Base-by-base conservation (phyloP, 495 filamentous ascomycete genomes). In the Thermothielavioides terrestris region DNA sequence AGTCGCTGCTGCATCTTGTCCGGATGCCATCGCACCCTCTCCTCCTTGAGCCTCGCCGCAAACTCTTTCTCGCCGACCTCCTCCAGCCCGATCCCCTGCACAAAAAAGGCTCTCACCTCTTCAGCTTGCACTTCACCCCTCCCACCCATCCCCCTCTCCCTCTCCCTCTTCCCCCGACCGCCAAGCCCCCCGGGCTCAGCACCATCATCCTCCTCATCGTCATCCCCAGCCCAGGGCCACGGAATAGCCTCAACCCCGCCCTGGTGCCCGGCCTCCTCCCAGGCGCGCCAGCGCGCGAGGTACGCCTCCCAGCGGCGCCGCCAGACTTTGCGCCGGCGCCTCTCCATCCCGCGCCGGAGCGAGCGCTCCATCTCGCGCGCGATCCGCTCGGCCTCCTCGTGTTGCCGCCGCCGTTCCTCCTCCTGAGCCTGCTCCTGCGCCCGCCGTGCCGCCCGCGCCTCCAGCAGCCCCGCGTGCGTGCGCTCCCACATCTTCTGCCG, bases 1-100 rank as follows among this genome's bases (percentile, higher is more conserved):
- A 90, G 81, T 39, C 82, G 78, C 68, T 97, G 94, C 73, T 94
- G 88, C 27, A 97, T 85, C 74, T 97, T 99, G 68, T 99, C 92
- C 9, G 92, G 92, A 77, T 99, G 92, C 92, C 92, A 99, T 9
- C 89, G 71, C 9, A 97, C 81, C 31, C 92, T 78, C 70, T 99
- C 92, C 15, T 76, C 64, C 68, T 95, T 97, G 31, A 99, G 68
- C 23, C 78, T 71, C 15, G 74, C 71, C 38, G 76, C 51, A 27
- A 89, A 63, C 27, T 77, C 75, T 40, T 80, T 78, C 49, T 76
- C 74, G 2, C 69, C 71, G 2, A 90, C 66, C 70, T 89, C 83
- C n/a, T 65, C 66, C 46, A 68, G 43, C 25, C 56, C 65, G 26
- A 73, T 54, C 2, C 71, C 72, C 26, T 63, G 42, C 31, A 73